These are phyloP conservation scores for Leptographium galeiforme DNA, from an alignment of 2,329 filamentous ascomycete species.

Conservation along the genomic window DNA sequence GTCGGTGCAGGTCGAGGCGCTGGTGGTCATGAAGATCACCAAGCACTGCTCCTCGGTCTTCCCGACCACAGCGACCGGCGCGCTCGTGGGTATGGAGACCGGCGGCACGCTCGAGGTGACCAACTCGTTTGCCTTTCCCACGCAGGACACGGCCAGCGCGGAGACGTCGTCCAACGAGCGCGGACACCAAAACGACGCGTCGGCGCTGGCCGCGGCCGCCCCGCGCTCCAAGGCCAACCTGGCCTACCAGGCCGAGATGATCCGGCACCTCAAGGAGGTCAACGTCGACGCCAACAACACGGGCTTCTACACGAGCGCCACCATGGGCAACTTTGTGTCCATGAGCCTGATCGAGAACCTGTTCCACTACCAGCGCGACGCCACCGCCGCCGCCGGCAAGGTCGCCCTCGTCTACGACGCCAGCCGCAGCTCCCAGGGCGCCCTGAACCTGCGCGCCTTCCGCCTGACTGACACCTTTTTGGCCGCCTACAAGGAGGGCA, in stretches of 20 bases:
- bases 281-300: constrained; percentile 97
- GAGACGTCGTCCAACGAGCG: constrained; percentile 27
- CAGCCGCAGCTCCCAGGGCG: constrained; percentile 85
- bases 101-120: constrained; percentile 75
- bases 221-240: constrained; percentile 85
- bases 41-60: constrained; percentile 85
- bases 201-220: constrained; percentile 69
- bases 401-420: constrained; percentile 90
- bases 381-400: constrained; percentile 76
- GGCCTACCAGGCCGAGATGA: constrained; percentile 90
- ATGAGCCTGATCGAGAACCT: constrained; percentile 95
- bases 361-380: constrained; percentile 92
- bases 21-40: constrained; percentile 97
- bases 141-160: constrained; percentile 55
- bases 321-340: constrained; percentile 98
- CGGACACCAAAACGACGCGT: constrained; percentile 57
- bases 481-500: constrained; percentile 85
- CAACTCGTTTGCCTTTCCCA: constrained; percentile 89
- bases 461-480: constrained; percentile 79
- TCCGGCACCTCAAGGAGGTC: constrained; percentile 88
- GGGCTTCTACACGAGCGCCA: constrained; percentile 96
- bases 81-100: constrained; percentile 85
- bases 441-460: constrained; percentile 81
- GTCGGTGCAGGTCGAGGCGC: constrained; percentile 85
- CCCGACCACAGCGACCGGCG: constrained; percentile 79